phyloP scores from a whole-genome alignment of 345 rosid genomes.

The Ceriops decandra region DNA sequence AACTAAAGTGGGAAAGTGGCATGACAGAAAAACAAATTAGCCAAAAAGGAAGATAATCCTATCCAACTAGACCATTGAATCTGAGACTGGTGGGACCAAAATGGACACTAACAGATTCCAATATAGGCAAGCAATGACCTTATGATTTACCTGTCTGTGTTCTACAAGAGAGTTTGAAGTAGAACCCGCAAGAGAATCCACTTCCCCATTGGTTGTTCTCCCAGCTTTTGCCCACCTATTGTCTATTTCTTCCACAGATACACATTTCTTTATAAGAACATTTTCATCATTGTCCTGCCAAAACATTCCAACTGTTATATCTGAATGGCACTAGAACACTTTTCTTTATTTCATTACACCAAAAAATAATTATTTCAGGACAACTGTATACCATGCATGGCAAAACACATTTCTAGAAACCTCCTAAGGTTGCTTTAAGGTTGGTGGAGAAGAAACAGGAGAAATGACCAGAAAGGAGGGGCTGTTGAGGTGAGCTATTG shows the following conservation, averaged over 20 bases:
- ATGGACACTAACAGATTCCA: not conserved
- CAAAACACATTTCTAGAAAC: not conserved
- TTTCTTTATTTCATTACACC: not conserved
- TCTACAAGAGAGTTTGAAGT: constrained; percentile 28
- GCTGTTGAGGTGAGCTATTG: too few relatives aligned
- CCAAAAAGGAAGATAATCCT: too few relatives aligned
- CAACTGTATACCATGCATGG: not conserved
- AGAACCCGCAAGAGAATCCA: constrained; percentile 23
- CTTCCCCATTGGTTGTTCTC: constrained; percentile 28
- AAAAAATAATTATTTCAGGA: not conserved
- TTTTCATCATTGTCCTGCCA: constrained; percentile 38
- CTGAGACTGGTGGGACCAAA: too few relatives aligned
- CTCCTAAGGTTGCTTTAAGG: not conserved
- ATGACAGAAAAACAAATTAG: not conserved
- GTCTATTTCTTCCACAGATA: constrained; percentile 35
- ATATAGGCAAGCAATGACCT: constrained; percentile 5
- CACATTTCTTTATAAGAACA: constrained; percentile 31
- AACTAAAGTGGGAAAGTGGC: not conserved
- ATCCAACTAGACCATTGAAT: too few relatives aligned
- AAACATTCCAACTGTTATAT: constrained; percentile 4
- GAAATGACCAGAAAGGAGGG: not conserved
- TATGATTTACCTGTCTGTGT: constrained; percentile 18
- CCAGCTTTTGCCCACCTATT: constrained; percentile 29
- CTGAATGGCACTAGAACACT: too few relatives aligned
- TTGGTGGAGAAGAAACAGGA: not conserved